A percentile compares a stretch with the other conserved stretches of the same genome.
phyloP scores from a whole-genome alignment of 2,329 filamentous ascomycete genomes.

The Aureobasidium zeae region DNA sequence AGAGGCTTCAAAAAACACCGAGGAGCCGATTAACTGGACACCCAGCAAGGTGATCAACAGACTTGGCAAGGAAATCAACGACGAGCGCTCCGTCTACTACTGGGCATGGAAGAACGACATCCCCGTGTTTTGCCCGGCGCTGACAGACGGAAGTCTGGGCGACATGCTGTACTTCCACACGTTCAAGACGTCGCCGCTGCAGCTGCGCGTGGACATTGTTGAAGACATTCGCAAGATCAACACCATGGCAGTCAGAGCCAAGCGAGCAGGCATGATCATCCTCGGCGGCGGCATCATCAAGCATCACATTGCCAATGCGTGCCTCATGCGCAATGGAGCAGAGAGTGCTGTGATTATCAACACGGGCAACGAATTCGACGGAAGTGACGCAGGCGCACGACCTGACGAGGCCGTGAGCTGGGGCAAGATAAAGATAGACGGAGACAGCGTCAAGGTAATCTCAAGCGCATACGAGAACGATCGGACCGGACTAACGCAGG shows the following conservation, averaged over 20 bases:
- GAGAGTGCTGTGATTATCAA: conserved; percentile 98
- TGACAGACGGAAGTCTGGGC: conserved; percentile 89
- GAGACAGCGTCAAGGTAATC: conserved; percentile 75
- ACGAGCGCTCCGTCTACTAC: conserved; percentile 86
- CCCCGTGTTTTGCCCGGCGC: conserved; percentile 88
- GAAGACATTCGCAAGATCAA: conserved; percentile 92
- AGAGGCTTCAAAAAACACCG: conserved; percentile 57
- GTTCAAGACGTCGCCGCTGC: conserved; percentile 73
- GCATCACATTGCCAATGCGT: conserved; percentile 97
- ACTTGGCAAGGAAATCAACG: conserved; percentile 86
- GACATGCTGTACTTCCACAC: conserved; percentile 99
- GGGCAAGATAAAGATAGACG: conserved; percentile 92
- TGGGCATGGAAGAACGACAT: conserved; percentile 98
- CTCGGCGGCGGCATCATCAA: conserved; percentile 92
- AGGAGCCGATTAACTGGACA: conserved; percentile 75
- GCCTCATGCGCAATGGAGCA: conserved; percentile 92
- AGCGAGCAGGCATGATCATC: conserved; percentile 88
- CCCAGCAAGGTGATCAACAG: conserved; percentile 85
- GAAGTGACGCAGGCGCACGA: conserved; percentile 86
- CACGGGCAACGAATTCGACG: conserved; percentile 94
- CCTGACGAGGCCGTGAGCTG: conserved; percentile 96
- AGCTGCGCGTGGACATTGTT: conserved; percentile 81
- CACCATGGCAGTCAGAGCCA: conserved; percentile 78
- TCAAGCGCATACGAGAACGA: background rate
- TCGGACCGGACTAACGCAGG: conserved; percentile 11